Conservation (phyloP, 495 filamentous ascomycete genomes). For the Letharia columbiana region DNA sequence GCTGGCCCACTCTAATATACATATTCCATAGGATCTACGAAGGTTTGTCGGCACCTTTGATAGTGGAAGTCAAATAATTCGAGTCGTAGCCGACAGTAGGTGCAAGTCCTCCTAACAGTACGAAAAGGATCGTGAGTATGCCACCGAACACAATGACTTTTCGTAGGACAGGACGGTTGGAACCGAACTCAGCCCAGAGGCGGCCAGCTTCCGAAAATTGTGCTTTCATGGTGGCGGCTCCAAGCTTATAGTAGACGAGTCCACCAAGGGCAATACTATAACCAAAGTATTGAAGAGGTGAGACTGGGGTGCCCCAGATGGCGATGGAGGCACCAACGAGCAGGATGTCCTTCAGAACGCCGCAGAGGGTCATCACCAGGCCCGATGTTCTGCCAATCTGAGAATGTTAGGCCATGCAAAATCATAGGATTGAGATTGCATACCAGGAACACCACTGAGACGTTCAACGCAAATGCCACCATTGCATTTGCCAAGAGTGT, state of each 20-base stretch:
- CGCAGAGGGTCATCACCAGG: constrained; percentile 91
- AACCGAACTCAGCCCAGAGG: constrained; percentile 80
- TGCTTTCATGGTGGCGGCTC: constrained; percentile 72
- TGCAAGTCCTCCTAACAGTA: constrained; percentile 56
- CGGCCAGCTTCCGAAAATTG: constrained; percentile 60
- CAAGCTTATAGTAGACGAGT: constrained; percentile 96
- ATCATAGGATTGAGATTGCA: constrained; percentile 21
- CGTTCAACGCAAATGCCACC: constrained; percentile 71
- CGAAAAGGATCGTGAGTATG: constrained; percentile 54
- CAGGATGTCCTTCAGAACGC: constrained; percentile 97
- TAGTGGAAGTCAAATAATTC: constrained; percentile 11
- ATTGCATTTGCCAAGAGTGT: constrained; percentile 56
- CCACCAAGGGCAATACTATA: constrained; percentile 86
- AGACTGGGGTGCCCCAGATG: constrained; percentile 79
- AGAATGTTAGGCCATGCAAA: constrained; percentile 1
- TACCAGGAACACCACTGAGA: constrained; percentile 69
- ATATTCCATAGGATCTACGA: not conserved
- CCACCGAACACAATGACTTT: constrained; percentile 62
- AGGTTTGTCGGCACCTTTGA: constrained; percentile 13
- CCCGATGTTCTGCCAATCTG: constrained; percentile 97
- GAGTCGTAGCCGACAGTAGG: constrained; percentile 30
- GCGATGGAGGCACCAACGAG: constrained; percentile 83
- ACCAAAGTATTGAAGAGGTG: constrained; percentile 81
- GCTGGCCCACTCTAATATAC: too few relatives aligned
- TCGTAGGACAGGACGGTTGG: constrained; percentile 60